Conservation (phyloP, 768 basidiomycete species). For the Mycena sanguinolenta region DNA sequence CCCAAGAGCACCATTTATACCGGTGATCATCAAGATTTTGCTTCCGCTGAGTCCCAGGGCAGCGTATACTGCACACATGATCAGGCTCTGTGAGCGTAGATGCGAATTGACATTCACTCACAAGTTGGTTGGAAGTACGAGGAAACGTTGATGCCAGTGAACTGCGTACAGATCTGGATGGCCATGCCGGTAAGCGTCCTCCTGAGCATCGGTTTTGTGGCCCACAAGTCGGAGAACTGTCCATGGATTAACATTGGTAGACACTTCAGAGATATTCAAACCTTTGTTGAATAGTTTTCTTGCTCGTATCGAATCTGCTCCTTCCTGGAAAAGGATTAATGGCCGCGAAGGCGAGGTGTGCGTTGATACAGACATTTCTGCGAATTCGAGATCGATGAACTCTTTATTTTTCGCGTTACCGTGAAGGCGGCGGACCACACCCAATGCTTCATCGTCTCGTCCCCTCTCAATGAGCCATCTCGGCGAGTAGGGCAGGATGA, state of each 20-base stretch:
- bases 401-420: slow-evolving; percentile 56
- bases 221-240: slow-evolving; percentile 56
- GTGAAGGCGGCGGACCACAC: slow-evolving; percentile 68
- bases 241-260: background rate
- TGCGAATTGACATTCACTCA: background rate
- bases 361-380: slow-evolving; percentile 64
- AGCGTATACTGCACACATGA: slow-evolving; percentile 64
- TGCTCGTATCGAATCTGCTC: slow-evolving; percentile 60
- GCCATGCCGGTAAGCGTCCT: slow-evolving; percentile 62
- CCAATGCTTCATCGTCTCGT: slow-evolving; percentile 59
- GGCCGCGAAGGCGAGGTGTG: slow-evolving; percentile 40
- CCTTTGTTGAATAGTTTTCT: slow-evolving; percentile 62
- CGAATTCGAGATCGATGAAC: slow-evolving; percentile 65
- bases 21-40: slow-evolving; percentile 61
- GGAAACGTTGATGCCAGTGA: slow-evolving; percentile 71
- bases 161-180: slow-evolving; percentile 72
- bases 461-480: slow-evolving; percentile 67
- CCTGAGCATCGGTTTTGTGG: slow-evolving; percentile 60
- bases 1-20: slow-evolving; percentile 69
- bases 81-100: slow-evolving; percentile 43
- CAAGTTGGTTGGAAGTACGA: slow-evolving; percentile 49
- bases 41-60: slow-evolving; percentile 63
- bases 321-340: slow-evolving; percentile 55
- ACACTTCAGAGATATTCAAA: background rate
- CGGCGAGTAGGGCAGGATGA: slow-evolving; percentile 62